A percentile compares a stretch with the other conserved stretches of the same genome.
Evolutionary conservation across 148 eudicot genomes (phyloP).

Genomic region (Chenopodium berlandieri): DNA sequence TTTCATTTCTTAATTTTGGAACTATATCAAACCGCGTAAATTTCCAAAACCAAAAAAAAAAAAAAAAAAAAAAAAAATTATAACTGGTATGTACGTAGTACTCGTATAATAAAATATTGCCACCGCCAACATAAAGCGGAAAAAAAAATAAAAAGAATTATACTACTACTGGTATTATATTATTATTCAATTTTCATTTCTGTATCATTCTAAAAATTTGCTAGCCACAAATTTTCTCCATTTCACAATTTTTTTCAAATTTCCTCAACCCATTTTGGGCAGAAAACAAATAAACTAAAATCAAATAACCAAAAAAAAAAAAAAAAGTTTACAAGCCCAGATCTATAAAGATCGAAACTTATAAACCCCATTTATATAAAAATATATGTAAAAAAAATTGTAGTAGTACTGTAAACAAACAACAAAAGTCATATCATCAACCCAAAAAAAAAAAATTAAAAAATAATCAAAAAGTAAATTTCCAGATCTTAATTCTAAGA

Average conservation of each 20-base stretch:
- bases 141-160: no score
- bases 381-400: constrained; percentile 13
- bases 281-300: constrained; percentile 1
- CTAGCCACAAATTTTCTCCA: constrained; percentile 12
- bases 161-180: no score
- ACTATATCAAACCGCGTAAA: no score
- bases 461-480: constrained; percentile 55
- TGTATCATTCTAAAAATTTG: constrained; percentile 13
- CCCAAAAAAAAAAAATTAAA: neutral
- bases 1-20: no score
- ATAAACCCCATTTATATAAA: constrained; percentile 20
- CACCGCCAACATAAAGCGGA: no score
- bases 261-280: constrained; percentile 27
- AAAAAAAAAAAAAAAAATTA: no score
- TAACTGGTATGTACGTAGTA: no score
- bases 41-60: no score
- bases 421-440: neutral
- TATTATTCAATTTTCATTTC: neutral
- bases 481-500: constrained; percentile 94
- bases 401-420: constrained; percentile 10
- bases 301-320: constrained; percentile 7
- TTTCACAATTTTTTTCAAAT: constrained; percentile 3
- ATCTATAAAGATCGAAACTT: constrained; percentile 25
- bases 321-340: constrained; percentile 21
- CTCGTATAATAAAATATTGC: no score